phyloP scores from a whole-genome alignment of 2,329 filamentous ascomycete genomes.

The Bipolaris cookei region DNA sequence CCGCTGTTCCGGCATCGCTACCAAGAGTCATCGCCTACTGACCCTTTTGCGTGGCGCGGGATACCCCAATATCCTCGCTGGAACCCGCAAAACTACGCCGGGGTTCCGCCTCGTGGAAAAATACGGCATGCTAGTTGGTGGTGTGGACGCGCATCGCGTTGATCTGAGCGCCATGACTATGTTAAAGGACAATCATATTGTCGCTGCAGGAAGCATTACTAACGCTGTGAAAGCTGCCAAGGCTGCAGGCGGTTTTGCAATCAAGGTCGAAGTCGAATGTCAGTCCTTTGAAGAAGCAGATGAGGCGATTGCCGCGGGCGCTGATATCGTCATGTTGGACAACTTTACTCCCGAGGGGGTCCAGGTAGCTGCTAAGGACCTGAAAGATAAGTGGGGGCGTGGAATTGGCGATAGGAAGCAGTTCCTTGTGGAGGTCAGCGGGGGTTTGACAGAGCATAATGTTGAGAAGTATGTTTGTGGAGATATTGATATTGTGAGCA shows the following conservation, averaged over 20 bases:
- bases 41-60: slow-evolving; percentile 65
- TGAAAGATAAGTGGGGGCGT: slow-evolving; percentile 79
- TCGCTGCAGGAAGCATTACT: slow-evolving; percentile 83
- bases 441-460: slow-evolving; percentile 85
- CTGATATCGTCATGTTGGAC: slow-evolving; percentile 96
- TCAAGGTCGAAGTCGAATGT: slow-evolving; percentile 97
- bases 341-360: slow-evolving; percentile 88
- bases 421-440: slow-evolving; percentile 87
- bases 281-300: slow-evolving; percentile 87
- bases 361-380: slow-evolving; percentile 71
- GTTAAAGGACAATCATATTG: slow-evolving; percentile 99
- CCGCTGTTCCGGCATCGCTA: slow-evolving; percentile 89
- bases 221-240: slow-evolving; percentile 85
- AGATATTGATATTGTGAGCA: slow-evolving; percentile 95
- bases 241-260: slow-evolving; percentile 81
- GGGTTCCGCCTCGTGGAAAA: slow-evolving; percentile 96
- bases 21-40: slow-evolving; percentile 61
- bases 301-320: slow-evolving; percentile 87
- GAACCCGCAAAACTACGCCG: slow-evolving; percentile 95
- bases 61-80: slow-evolving; percentile 84
- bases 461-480: slow-evolving; percentile 76
- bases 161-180: slow-evolving; percentile 93
- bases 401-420: slow-evolving; percentile 67
- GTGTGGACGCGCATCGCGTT: slow-evolving; percentile 88
- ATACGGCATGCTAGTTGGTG: slow-evolving; percentile 95